Evolutionary conservation across 768 basidiomycete species (phyloP), one percentile per base, ranked within the genome.

Genomic region (Nevesoporus exiguus): DNA sequence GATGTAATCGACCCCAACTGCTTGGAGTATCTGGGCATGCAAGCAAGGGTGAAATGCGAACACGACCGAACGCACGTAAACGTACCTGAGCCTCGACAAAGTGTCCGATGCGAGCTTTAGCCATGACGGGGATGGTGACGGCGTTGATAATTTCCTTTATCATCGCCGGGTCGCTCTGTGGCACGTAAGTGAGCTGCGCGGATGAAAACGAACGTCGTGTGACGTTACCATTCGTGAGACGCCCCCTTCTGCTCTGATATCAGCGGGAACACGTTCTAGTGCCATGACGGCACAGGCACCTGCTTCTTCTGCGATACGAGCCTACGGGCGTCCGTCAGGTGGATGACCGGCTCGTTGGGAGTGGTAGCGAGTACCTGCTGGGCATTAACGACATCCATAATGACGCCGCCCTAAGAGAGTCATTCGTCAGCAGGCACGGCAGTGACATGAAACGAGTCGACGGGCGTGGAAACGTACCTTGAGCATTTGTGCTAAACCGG

Each of bases 281-380:
- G 93, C 93, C 96, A 99, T 98, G 58, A 99, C 96, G 55, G 96
- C 96, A 68, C 92, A 93, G 7, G 96, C 96, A 43, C 96, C 96
- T 9, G 96, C 96, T 67, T 94, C 93, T 68, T 98, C 96, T 42
- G 96, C 96, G 62, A 98, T 94, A 57, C 90, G 88, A 55, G 96
- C 96, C 88, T 95, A 60, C 17, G 33, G 5, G 19, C 19, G 54
- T 33, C 25, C 24, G 49, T 61, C 24, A 59, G 57, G 49, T 25
- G 8, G 31, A 41, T 3, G 15, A 31, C 1, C 11, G 24, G 40
- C 3, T 9, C 3, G 15, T 4, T 21, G 3, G 3, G 34, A 25
- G 29, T 3, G 3, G 39, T 13, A 1, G 33, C 6, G 42, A 6
- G 45, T 47, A 79, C 80, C 75, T 83, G 81, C 54, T 91, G 86